Percentiles rank a stretch among this genome's conserved stretches.
These are phyloP conservation scores for Scheffersomyces stambukii DNA, from an alignment of 1,139 yeast species.

Conservation along the genomic window DNA sequence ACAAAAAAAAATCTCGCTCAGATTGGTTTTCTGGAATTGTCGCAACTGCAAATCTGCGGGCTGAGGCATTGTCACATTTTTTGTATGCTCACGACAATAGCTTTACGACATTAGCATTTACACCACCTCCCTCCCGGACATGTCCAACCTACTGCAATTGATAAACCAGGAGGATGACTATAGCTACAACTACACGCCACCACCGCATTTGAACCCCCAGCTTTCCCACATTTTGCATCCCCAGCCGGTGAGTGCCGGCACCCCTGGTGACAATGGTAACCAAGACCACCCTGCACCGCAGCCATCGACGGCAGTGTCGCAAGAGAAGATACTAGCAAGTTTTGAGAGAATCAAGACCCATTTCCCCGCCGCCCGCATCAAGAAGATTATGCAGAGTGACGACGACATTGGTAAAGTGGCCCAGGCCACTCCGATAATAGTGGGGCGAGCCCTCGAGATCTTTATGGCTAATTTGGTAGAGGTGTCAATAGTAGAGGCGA, in stretches of 20 bases:
- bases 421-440: slow-evolving; percentile 95
- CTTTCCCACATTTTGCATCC: not conserved
- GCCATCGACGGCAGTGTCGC: slow-evolving; percentile 15
- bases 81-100: slow-evolving; percentile 1
- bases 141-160: slow-evolving; percentile 13
- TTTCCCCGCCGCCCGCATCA: slow-evolving; percentile 95
- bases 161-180: slow-evolving; percentile 13
- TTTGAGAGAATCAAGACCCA: slow-evolving; percentile 75
- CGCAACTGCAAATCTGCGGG: not conserved
- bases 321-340: slow-evolving; percentile 27
- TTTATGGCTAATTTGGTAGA: slow-evolving; percentile 88
- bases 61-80: not conserved
- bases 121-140: slow-evolving; percentile 1
- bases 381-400: slow-evolving; percentile 95
- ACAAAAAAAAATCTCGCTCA: not conserved
- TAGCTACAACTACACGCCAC: slow-evolving; percentile 5
- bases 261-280: too few species aligned
- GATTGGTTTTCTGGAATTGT: not conserved
- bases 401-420: slow-evolving; percentile 99
- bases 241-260: not conserved
- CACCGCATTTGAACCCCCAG: slow-evolving; percentile 1
- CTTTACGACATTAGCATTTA: too few species aligned
- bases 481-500: slow-evolving; percentile 77
- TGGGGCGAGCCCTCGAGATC: slow-evolving; percentile 89
- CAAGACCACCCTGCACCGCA: not conserved